Conservation (phyloP, 805 yeast species). For the Saccharomyces mikatae region DNA sequence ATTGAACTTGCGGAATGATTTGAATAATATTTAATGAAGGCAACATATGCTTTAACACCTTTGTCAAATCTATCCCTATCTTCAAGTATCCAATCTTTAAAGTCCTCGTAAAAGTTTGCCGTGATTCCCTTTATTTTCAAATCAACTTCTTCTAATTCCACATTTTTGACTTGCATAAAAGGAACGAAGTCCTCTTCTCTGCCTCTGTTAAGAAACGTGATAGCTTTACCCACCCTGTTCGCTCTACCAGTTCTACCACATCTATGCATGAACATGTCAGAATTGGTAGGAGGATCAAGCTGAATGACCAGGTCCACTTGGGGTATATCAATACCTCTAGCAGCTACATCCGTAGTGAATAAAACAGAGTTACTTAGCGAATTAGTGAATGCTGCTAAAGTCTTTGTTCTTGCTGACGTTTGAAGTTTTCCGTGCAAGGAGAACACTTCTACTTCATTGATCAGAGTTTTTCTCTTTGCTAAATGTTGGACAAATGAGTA, state of each 20-base stretch:
- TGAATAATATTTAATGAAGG: conserved; percentile 72
- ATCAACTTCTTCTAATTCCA: conserved; percentile 39
- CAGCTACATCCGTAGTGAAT: conserved; percentile 96
- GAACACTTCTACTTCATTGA: conserved; percentile 37
- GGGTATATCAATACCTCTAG: conserved; percentile 91
- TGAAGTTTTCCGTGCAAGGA: conserved; percentile 88
- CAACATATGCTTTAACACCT: conserved; percentile 73
- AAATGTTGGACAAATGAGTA: conserved; percentile 46
- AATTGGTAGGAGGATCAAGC: conserved; percentile 88
- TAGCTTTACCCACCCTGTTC: conserved; percentile 70
- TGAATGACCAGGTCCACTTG: conserved; percentile 93
- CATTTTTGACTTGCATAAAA: conserved; percentile 66
- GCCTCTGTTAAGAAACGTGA: conserved; percentile 63
- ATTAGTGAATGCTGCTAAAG: conserved; percentile 53
- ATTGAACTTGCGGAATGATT: conserved; percentile 86
- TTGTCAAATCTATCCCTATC: conserved; percentile 80
- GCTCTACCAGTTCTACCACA: conserved; percentile 96
- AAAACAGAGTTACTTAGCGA: conserved; percentile 48
- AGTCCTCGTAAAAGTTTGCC: conserved; percentile 20
- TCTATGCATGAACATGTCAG: conserved; percentile 85
- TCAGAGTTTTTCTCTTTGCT: conserved; percentile 18
- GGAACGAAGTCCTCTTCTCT: conserved; percentile 76
- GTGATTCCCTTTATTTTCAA: conserved; percentile 8
- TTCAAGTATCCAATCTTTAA: conserved; percentile 49
- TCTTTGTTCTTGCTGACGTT: conserved; percentile 70